Conservation (phyloP, 108 stramenopile genomes). For the Cyclostephanos invisitatus region DNA sequence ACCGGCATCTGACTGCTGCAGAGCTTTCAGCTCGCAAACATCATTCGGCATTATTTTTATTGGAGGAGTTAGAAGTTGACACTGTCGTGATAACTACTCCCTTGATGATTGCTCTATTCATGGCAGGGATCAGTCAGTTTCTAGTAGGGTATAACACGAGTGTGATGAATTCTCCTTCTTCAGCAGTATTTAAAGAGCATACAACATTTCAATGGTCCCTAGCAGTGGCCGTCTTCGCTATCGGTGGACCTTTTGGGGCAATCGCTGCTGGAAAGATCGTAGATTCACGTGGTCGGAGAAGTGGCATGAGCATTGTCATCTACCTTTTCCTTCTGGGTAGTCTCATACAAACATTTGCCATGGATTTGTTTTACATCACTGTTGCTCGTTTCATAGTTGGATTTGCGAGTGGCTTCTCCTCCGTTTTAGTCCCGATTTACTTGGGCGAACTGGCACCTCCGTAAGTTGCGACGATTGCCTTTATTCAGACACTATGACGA, state of each 20-base stretch:
- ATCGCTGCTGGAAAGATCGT: conserved; percentile 45
- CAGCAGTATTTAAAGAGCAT: conserved; percentile 76
- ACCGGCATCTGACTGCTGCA: conserved; percentile 21
- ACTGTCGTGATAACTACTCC: conserved; percentile 19
- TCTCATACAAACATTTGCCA: conserved; percentile 45
- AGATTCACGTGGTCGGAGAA: conserved; percentile 43
- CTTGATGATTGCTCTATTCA: conserved; percentile 37
- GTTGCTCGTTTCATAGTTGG: conserved; percentile 70
- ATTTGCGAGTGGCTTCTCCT: conserved; percentile 69
- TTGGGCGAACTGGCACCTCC: conserved; percentile 83
- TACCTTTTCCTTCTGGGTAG: conserved; percentile 64
- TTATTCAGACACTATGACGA: background rate
- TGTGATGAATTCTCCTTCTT: conserved; percentile 81
- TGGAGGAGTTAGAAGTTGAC: conserved; percentile 36
- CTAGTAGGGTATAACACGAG: conserved; percentile 80
- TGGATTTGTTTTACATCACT: conserved; percentile 48
- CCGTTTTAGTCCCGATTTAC: conserved; percentile 77
- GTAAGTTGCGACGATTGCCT: background rate
- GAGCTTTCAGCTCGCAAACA: conserved; percentile 39
- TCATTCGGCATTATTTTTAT: conserved; percentile 35
- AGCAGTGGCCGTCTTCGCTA: conserved; percentile 77
- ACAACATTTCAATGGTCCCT: conserved; percentile 68
- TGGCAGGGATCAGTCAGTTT: conserved; percentile 69
- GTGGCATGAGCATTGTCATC: conserved; percentile 62
- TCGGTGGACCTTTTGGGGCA: conserved; percentile 85